These are phyloP conservation scores for Apiotrichum veenhuisii DNA, from an alignment of 1,284 basidiomycete genomes.

Conservation along the genomic window DNA sequence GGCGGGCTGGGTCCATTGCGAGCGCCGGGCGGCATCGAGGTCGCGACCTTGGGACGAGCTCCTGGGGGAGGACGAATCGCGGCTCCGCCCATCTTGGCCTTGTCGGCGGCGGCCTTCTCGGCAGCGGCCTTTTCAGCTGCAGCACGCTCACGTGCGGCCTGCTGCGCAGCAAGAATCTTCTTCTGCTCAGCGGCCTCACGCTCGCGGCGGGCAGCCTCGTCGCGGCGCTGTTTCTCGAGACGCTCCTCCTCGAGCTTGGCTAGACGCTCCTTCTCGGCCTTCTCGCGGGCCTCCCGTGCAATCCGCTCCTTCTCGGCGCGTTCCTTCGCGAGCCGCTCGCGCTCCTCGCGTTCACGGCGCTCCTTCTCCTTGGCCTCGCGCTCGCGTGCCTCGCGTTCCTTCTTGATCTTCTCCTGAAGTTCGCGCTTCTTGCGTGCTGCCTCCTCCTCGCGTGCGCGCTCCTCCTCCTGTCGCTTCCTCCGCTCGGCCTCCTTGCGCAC, in stretches of 20 bases:
- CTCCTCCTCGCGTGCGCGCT: constrained; percentile 53
- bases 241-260: constrained; percentile 40
- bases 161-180: constrained; percentile 40
- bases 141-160: constrained; percentile 37
- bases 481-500: constrained; percentile 52
- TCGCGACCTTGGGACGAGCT: not conserved
- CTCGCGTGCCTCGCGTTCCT: constrained; percentile 45
- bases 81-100: constrained; percentile 11
- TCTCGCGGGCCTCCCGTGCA: constrained; percentile 38
- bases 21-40: constrained; percentile 6
- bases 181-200: constrained; percentile 40
- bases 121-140: constrained; percentile 36
- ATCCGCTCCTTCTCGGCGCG: constrained; percentile 59
- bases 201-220: constrained; percentile 39
- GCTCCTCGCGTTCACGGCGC: constrained; percentile 62
- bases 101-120: constrained; percentile 30
- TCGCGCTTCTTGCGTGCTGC: constrained; percentile 64
- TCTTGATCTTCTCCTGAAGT: constrained; percentile 62
- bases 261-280: constrained; percentile 39
- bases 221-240: constrained; percentile 32
- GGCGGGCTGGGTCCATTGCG: constrained; percentile 30
- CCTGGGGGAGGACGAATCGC: constrained; percentile 13
- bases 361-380: constrained; percentile 51
- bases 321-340: constrained; percentile 59
- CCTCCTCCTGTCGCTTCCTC: constrained; percentile 53